A percentile compares a stretch with the other conserved stretches of the same genome.
phyloP scores from a whole-genome alignment of 2,329 filamentous ascomycete genomes.

The Fusarium sp. region DNA sequence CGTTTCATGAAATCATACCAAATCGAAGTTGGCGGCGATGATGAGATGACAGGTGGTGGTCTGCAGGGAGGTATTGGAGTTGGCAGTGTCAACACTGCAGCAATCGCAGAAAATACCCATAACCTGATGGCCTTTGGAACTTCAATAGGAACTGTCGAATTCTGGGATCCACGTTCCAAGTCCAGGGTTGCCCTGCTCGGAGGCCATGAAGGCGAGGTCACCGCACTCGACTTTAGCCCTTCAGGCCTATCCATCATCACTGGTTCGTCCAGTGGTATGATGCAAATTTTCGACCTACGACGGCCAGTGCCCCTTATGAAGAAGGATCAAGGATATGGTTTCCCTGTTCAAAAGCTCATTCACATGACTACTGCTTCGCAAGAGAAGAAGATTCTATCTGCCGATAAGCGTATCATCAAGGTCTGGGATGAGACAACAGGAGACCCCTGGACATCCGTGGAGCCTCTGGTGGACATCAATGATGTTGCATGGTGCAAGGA shows the following conservation, averaged over 20 bases:
- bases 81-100: conserved; percentile 86
- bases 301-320: conserved; percentile 85
- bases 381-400: conserved; percentile 88
- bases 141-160: conserved; percentile 93
- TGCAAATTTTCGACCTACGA: conserved; percentile 92
- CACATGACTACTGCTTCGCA: conserved; percentile 77
- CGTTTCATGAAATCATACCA: conserved; percentile 96
- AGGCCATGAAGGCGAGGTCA: conserved; percentile 77
- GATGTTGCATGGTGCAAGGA: conserved; percentile 92
- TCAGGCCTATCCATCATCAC: conserved; percentile 87
- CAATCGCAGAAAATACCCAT: conserved; percentile 89
- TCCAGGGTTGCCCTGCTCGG: conserved; percentile 82
- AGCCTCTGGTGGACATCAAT: conserved; percentile 94
- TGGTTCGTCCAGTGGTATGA: conserved; percentile 87
- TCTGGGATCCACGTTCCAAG: conserved; percentile 92
- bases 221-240: conserved; percentile 85
- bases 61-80: conserved; percentile 88
- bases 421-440: conserved; percentile 89
- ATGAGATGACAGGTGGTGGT: conserved; percentile 76
- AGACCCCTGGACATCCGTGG: conserved; percentile 92
- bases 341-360: conserved; percentile 86
- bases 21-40: conserved; percentile 88
- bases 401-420: conserved; percentile 97
- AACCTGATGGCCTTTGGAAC: conserved; percentile 94
- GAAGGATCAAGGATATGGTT: conserved; percentile 97